These are phyloP conservation scores for Syzygium syzygioides DNA, from an alignment of 441 rosid species.

Conservation along the genomic window DNA sequence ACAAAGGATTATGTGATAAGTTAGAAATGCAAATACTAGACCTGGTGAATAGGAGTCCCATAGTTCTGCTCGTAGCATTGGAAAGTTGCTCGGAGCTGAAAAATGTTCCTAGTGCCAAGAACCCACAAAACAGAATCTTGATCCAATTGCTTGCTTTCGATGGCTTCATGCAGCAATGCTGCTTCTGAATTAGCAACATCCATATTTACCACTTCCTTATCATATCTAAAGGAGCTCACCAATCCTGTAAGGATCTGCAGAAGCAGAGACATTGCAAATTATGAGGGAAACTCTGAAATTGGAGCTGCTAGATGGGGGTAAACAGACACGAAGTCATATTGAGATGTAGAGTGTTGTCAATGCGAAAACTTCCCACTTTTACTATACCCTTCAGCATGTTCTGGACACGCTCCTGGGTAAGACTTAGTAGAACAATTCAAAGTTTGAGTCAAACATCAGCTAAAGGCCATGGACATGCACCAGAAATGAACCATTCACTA, in stretches of 20 bases:
- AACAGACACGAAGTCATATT: not conserved
- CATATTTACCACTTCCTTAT: conserved; percentile 42
- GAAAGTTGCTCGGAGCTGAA: conserved; percentile 74
- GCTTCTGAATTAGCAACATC: conserved; percentile 63
- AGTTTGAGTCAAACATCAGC: not conserved
- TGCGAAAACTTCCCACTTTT: not conserved
- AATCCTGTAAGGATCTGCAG: conserved; percentile 58
- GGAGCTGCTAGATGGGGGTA: not conserved
- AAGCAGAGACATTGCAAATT: conserved; percentile 3
- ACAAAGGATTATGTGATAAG: not conserved
- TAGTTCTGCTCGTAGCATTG: conserved; percentile 42
- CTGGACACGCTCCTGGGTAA: not conserved
- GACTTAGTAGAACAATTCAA: not conserved
- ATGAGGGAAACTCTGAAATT: not conserved
- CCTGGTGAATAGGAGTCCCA: conserved; percentile 61
- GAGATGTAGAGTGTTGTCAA: not conserved
- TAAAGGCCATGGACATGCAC: not conserved
- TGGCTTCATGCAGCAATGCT: conserved; percentile 49
- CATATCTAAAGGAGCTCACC: conserved; percentile 73
- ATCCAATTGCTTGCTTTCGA: conserved; percentile 47
- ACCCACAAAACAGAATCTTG: conserved; percentile 54
- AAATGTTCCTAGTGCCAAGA: conserved; percentile 60
- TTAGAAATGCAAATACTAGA: conserved; percentile 10
- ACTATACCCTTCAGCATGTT: not conserved
- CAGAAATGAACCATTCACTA: not conserved